Conservation (phyloP, 371 early-diverging fungal genomes). For the Quaeritorhiza haematococci region DNA sequence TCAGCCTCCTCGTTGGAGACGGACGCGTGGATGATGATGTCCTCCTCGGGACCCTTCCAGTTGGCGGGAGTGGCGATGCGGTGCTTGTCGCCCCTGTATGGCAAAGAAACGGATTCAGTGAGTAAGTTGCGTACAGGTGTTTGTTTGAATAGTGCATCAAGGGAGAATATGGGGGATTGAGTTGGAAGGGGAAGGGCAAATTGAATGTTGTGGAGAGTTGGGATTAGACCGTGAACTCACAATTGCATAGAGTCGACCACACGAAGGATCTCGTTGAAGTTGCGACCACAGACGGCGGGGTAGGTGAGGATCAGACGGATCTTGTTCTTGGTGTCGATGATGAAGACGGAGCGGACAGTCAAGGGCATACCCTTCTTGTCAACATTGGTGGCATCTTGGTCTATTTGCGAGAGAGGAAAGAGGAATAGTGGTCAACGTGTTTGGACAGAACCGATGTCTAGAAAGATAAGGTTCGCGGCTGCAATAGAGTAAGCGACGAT, state of each 20-base stretch:
- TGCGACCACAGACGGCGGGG: slow-evolving; percentile 75
- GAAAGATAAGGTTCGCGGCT: no score
- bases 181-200: no score
- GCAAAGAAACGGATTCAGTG: no score
- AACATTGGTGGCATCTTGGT: slow-evolving; percentile 85
- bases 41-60: slow-evolving; percentile 77
- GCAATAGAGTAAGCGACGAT: no score
- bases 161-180: no score
- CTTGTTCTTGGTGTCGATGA: slow-evolving; percentile 87
- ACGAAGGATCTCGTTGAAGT: slow-evolving; percentile 92
- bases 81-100: slow-evolving; percentile 77
- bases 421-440: no score
- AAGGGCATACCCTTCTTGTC: slow-evolving; percentile 84
- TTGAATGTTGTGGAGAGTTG: no score
- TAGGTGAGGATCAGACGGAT: slow-evolving; percentile 86
- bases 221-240: no score
- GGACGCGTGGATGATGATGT: slow-evolving; percentile 85
- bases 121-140: no score
- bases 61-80: slow-evolving; percentile 91
- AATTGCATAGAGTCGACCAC: slow-evolving; percentile 88
- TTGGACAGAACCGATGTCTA: neutral
- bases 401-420: no score
- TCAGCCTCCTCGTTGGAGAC: slow-evolving; percentile 79
- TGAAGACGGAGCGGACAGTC: slow-evolving; percentile 91
- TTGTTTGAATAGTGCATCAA: no score